Base-by-base conservation (phyloP, 140 eudicot genomes). In the Stevia rebaudiana region DNA sequence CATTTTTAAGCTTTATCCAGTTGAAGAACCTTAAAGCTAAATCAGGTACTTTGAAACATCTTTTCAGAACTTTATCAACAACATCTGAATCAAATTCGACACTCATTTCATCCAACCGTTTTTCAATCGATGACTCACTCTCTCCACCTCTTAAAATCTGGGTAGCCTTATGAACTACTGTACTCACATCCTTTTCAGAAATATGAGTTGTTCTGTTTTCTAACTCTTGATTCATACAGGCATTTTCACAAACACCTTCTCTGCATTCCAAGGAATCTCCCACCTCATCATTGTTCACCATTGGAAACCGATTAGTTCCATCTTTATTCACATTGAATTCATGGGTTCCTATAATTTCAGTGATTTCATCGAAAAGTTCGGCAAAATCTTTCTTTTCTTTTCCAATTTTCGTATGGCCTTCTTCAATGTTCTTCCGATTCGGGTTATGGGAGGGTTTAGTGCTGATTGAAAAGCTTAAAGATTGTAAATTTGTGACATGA, bases 41-140 rank as follows among this genome's bases (percentile, higher is more conserved):
- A 66, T 80, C 75, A 19, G 95, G 89, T 42, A 84, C 86, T 70
- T 80, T 86, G 41, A 87, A 86, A 62, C 94, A 86, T 71, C 95
- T 86, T 84, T 86, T 90, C 69, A 90, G 47, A 36, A 90, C 97
- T 47, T 68, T 82, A 36, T 78, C 86, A 68, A 86, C 97, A 31
- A 90, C 74, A 62, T 82, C 84, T 37, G 60, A 64, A 70, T 79
- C 74, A 50, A 67, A 57, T 65, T 61, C 73, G 13, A 75, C 63
- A 63, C 43, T 68, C 50, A 65, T 69, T 17, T 63, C 44, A 0
- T 68, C 90, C 76, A 90, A 75, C 74, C 67, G 68, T 60, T 82
- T 76, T 81, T 84, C 94, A 80, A 90, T 76, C 1, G 74, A 66
- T 12, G 57, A 36, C 44, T 15, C 68, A 61, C 61, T 63, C 61